Base-by-base conservation (phyloP, 139 green algal genomes). In the Tetradesmus obliquus region DNA sequence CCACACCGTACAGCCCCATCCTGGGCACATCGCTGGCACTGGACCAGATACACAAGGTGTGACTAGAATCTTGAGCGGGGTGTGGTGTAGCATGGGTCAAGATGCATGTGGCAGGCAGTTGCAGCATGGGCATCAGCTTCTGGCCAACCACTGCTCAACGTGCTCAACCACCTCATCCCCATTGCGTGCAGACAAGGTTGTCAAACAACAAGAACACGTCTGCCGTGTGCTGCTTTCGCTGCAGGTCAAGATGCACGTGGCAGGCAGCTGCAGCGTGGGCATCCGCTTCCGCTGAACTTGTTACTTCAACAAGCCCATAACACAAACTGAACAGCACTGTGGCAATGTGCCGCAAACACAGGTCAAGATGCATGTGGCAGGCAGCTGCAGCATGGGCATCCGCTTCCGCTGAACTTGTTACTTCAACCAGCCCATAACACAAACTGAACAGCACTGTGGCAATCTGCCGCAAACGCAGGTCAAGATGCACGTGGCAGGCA, bases 281-380 rank as follows among this genome's bases (percentile, higher is more conserved):
- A 87, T n/a, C 22, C 6, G 13, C 54, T 1, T 12, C 53, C 2
- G 60, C 3, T 6, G 9, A 19, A 24, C 20, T 24, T 7, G 51
- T 8, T 10, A 60, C 32, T 22, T 69, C 4, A 32, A 87, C 45
- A 53, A 87, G 82, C 82, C 45, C 82, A 87, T 10, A 15, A 71
- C 54, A 81, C 79, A 84, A 7, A 20, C 55, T 20, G 1, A 84
- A 9, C 79, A 17, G 1, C 22, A 81, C 24, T 32, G 19, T 45
- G 24, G 81, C 53, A 6, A 12, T 32, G 51, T 45, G 53, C 83
- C 51, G 83, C 83, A 88, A 10, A 45, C 55, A 55, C 81, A 92
- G 89, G 82, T 84, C 54, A 66, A 60, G 2, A 92, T 92, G 89
- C 45, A 66, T 17, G 19, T 92, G 62, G 51, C 20, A 10, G 17